Conservation (phyloP, 805 yeast species). For the Kazachstania kunashirensis region DNA sequence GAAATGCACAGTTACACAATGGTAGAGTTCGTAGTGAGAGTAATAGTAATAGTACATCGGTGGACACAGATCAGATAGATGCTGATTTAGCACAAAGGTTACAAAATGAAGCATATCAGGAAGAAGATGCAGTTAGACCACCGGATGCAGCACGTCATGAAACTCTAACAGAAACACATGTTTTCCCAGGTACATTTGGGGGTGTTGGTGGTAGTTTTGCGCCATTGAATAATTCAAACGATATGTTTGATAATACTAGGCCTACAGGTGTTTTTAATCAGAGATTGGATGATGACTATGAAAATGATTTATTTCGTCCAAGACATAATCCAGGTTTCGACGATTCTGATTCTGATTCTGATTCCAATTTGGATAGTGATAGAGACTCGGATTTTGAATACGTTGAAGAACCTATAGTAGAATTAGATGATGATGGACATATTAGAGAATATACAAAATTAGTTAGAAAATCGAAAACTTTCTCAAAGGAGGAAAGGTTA, state of each 20-base stretch:
- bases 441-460: constrained; percentile 26
- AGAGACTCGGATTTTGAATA: constrained; percentile 21
- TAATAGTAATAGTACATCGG: constrained; percentile 3
- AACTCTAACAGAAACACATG: constrained; percentile 42
- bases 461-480: constrained; percentile 18
- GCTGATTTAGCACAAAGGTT: constrained; percentile 51
- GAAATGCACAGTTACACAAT: constrained; percentile 15
- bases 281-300: constrained; percentile 12
- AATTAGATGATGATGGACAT: constrained; percentile 31
- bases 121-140: constrained; percentile 49
- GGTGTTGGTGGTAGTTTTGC: constrained; percentile 32
- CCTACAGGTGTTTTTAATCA: constrained; percentile 33
- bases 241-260: constrained; percentile 29
- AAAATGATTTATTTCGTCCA: constrained; percentile 5
- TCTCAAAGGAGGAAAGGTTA: constrained; percentile 40
- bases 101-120: constrained; percentile 52
- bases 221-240: constrained; percentile 17
- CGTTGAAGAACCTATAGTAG: constrained; percentile 27
- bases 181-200: constrained; percentile 31
- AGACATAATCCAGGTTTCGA: constrained; percentile 27
- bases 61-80: constrained; percentile 22
- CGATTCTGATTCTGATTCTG: constrained; percentile 29
- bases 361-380: constrained; percentile 30
- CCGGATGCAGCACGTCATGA: constrained; percentile 65
- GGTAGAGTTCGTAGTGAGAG: constrained; percentile 3